Evolutionary conservation across 2,329 filamentous ascomycete genomes (phyloP).

Genomic region (Periconia sp.): DNA sequence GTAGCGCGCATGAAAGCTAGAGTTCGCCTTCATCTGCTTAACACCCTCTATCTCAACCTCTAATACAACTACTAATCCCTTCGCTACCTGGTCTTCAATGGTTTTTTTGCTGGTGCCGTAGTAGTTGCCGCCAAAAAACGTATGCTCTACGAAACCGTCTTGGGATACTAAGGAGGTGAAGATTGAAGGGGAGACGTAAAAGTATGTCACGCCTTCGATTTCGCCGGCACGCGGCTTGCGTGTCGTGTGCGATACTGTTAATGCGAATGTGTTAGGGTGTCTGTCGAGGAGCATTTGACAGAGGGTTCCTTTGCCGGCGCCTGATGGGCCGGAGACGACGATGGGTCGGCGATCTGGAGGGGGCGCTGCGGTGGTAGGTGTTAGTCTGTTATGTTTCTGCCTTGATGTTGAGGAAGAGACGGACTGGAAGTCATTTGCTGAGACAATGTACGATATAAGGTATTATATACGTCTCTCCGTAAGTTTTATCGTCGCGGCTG

Average conservation of each 20-base stretch:
- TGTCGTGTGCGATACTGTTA: not conserved
- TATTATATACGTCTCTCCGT: too few species aligned
- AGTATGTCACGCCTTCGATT: conserved; percentile 2
- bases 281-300: not conserved
- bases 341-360: not conserved
- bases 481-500: too few species aligned
- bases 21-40: not conserved
- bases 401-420: too few species aligned
- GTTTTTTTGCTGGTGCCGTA: conserved; percentile 1
- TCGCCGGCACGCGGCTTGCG: not conserved
- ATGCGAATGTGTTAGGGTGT: not conserved
- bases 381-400: too few species aligned
- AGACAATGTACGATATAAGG: too few species aligned
- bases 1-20: conserved; percentile 1
- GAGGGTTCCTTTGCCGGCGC: not conserved
- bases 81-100: not conserved
- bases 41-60: conserved; percentile 2
- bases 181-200: not conserved
- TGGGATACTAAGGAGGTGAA: not conserved
- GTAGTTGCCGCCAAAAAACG: not conserved
- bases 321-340: not conserved
- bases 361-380: not conserved
- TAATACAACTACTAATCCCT: not conserved
- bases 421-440: too few species aligned
- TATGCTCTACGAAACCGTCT: conserved; percentile 1